Evolutionary conservation across 2,329 filamentous ascomycete genomes (phyloP).

Genomic region (Stylonectria norvegica): DNA sequence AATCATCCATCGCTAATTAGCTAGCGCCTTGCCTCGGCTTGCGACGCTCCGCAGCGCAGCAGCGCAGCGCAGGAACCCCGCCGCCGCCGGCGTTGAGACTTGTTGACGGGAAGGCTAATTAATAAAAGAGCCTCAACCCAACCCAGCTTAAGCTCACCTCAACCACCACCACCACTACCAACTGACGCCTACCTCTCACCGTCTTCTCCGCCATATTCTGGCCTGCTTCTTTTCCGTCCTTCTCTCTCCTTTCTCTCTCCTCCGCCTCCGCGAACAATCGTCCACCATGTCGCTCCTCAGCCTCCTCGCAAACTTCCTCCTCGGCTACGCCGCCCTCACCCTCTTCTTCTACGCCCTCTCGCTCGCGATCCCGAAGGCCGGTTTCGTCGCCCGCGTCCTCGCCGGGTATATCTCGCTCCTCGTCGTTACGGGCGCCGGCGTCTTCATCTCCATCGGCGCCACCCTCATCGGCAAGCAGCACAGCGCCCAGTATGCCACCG

Average conservation of each 20-base stretch:
- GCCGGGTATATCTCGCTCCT: constrained; percentile 63
- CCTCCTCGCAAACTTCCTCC: constrained; percentile 45
- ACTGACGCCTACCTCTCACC: too few relatives aligned
- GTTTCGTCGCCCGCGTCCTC: constrained; percentile 67
- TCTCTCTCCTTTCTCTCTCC: background rate
- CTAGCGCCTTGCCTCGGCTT: too few relatives aligned
- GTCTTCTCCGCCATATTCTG: too few relatives aligned
- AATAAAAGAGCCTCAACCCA: too few relatives aligned
- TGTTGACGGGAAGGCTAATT: too few relatives aligned
- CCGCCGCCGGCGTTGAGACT: too few relatives aligned
- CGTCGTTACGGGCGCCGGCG: constrained; percentile 66
- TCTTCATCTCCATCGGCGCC: constrained; percentile 68
- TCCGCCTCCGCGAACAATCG: constrained; percentile 3
- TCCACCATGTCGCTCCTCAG: constrained; percentile 37
- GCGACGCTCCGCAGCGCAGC: too few relatives aligned
- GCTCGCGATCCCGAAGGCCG: constrained; percentile 53
- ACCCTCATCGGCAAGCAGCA: constrained; percentile 68
- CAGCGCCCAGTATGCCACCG: constrained; percentile 82
- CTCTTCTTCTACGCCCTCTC: constrained; percentile 61
- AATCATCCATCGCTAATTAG: too few relatives aligned
- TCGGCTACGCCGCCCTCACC: constrained; percentile 50
- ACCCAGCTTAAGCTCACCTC: too few relatives aligned
- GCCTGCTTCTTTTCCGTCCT: too few relatives aligned
- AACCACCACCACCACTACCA: too few relatives aligned
- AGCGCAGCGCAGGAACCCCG: too few relatives aligned